A percentile compares a stretch with the other conserved stretches of the same genome.
Evolutionary conservation across 495 filamentous ascomycete genomes (phyloP).

Genomic region (Tuber melanosporum): DNA sequence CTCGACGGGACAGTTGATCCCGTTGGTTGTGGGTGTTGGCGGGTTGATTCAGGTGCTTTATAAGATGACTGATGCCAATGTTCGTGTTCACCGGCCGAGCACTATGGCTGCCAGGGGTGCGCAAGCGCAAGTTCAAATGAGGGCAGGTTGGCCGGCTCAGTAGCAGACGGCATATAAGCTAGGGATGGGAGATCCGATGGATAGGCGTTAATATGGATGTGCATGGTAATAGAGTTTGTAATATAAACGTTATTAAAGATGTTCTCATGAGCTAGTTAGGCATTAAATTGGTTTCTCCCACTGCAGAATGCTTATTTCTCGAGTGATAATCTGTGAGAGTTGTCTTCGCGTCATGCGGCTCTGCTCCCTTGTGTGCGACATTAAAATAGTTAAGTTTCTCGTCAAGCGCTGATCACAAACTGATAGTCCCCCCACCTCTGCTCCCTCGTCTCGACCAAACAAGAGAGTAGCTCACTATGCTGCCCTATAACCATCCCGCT

Average conservation of each 20-base stretch:
- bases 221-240: neutral
- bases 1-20: conserved; percentile 38
- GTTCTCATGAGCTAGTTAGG: neutral
- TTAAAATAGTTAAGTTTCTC: neutral
- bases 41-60: conserved; percentile 37
- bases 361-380: neutral
- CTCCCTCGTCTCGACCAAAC: neutral
- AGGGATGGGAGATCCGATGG: neutral
- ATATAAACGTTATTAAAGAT: neutral
- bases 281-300: neutral
- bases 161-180: neutral
- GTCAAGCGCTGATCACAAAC: neutral
- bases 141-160: neutral
- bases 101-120: neutral
- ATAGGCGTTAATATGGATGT: neutral
- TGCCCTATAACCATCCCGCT: conserved; percentile 10
- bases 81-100: conserved; percentile 17
- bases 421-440: neutral
- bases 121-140: neutral
- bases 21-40: conserved; percentile 33
- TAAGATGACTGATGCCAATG: conserved; percentile 30
- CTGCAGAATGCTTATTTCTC: neutral
- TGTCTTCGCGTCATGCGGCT: neutral
- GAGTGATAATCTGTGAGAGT: neutral
- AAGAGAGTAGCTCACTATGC: neutral